These are phyloP conservation scores for Lecanicillium sp. DNA, from an alignment of 2,329 filamentous ascomycete genomes.

Conservation along the genomic window DNA sequence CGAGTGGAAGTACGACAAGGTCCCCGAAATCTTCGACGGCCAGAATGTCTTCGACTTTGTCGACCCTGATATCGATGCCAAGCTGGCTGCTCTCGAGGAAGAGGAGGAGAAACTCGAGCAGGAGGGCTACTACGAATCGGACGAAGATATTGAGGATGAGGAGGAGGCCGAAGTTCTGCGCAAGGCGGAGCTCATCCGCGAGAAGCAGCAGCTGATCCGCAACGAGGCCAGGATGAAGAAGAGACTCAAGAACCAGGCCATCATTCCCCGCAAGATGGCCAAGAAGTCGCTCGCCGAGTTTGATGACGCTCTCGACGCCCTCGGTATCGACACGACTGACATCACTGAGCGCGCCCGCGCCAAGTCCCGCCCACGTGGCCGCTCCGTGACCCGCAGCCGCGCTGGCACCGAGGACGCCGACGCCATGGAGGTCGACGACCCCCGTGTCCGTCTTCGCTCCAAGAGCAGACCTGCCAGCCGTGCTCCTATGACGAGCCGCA, in stretches of 20 bases:
- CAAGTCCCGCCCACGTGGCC: conserved; percentile 60
- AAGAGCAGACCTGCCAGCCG: conserved; percentile 57
- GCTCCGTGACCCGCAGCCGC: conserved; percentile 59
- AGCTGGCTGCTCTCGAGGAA: conserved; percentile 84
- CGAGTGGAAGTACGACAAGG: conserved; percentile 94
- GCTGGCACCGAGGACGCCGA: conserved; percentile 59
- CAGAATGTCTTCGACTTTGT: conserved; percentile 98
- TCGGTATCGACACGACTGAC: conserved; percentile 77
- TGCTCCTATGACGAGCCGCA: conserved; percentile 55
- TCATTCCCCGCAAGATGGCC: conserved; percentile 78
- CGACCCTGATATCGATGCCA: conserved; percentile 92
- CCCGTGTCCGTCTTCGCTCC: conserved; percentile 58
- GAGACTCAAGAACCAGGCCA: conserved; percentile 91
- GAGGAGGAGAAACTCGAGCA: conserved; percentile 90
- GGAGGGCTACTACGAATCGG: conserved; percentile 90
- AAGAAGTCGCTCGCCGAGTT: conserved; percentile 82
- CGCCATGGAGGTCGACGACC: conserved; percentile 67
- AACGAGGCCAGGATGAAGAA: conserved; percentile 96
- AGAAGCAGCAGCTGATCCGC: conserved; percentile 86
- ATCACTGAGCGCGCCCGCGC: conserved; percentile 68
- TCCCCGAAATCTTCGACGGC: conserved; percentile 89
- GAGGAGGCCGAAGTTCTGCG: conserved; percentile 81
- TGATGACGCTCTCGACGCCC: conserved; percentile 74
- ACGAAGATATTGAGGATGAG: conserved; percentile 74
- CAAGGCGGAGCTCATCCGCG: conserved; percentile 92